Conservation (phyloP, 257 asterid genomes). For the Catharanthus roseus region DNA sequence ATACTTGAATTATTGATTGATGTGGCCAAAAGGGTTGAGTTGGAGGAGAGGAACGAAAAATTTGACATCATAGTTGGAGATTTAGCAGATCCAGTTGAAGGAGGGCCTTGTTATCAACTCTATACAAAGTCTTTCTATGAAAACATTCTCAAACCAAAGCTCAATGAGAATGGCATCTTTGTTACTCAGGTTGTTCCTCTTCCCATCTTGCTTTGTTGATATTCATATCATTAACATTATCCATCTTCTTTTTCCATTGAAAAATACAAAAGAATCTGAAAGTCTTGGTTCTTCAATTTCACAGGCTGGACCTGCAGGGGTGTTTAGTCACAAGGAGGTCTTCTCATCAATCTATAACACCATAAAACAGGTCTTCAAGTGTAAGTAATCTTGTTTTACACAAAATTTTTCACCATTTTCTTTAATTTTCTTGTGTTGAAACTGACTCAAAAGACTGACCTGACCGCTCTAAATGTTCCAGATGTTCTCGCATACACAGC, state of each 20-base stretch:
- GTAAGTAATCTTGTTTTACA: constrained; percentile 31
- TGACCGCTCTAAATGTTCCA: constrained; percentile 16
- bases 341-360: constrained; percentile 95
- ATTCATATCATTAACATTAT: not conserved
- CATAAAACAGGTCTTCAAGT: constrained; percentile 79
- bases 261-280: not conserved
- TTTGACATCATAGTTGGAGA: constrained; percentile 88
- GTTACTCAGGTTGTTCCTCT: constrained; percentile 65
- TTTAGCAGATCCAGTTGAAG: constrained; percentile 96
- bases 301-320: constrained; percentile 98
- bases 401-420: not conserved
- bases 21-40: constrained; percentile 50
- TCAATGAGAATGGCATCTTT: constrained; percentile 62
- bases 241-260: not conserved
- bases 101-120: constrained; percentile 95
- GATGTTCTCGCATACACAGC: constrained; percentile 94
- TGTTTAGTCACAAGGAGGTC: constrained; percentile 83
- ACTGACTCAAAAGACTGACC: not conserved
- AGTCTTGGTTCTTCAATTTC: not conserved
- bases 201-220: not conserved
- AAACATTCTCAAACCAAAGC: constrained; percentile 79
- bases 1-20: no score
- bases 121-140: constrained; percentile 81
- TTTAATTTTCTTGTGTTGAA: not conserved
- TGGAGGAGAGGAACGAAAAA: constrained; percentile 69